phyloP scores from a whole-genome alignment of 768 basidiomycete species.

The Aureoboletus auriporus region DNA sequence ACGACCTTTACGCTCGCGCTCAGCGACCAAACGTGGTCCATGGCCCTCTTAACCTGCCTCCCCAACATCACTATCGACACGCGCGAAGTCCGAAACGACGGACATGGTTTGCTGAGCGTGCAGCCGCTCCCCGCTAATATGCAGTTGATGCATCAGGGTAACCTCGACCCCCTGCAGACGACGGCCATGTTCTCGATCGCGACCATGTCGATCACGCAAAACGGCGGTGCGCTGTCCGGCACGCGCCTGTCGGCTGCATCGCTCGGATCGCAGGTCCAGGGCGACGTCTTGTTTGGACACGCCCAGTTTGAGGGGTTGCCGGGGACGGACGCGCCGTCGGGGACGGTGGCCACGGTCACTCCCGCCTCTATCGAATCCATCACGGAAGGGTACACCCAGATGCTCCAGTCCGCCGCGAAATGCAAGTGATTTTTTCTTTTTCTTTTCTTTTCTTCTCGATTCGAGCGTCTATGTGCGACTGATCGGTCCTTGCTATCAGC shows the following conservation, averaged over 20 bases:
- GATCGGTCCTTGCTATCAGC: neutral
- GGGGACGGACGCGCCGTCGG: neutral
- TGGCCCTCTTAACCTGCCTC: constrained; percentile 18
- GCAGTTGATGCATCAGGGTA: constrained; percentile 17
- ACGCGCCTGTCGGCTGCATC: neutral
- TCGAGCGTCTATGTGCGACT: no score
- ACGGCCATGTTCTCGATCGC: constrained; percentile 21
- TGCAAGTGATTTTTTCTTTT: constrained; percentile 1
- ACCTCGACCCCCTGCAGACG: constrained; percentile 23
- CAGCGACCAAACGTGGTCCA: constrained; percentile 16
- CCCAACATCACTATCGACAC: constrained; percentile 25
- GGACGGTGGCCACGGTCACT: constrained; percentile 1
- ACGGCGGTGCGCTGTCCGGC: neutral
- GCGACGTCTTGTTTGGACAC: constrained; percentile 19
- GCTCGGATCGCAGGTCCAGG: constrained; percentile 18
- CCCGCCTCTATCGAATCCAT: constrained; percentile 11
- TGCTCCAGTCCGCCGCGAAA: constrained; percentile 21
- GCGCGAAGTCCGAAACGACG: constrained; percentile 22
- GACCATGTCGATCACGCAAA: constrained; percentile 5
- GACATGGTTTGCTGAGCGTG: constrained; percentile 15
- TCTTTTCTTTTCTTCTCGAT: no score
- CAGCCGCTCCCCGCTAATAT: constrained; percentile 10
- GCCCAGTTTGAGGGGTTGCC: constrained; percentile 13
- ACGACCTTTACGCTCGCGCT: constrained; percentile 10
- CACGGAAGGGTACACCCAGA: constrained; percentile 15